Conservation (phyloP, 2,329 filamentous ascomycete genomes). For the Cyphellophora attinorum region DNA sequence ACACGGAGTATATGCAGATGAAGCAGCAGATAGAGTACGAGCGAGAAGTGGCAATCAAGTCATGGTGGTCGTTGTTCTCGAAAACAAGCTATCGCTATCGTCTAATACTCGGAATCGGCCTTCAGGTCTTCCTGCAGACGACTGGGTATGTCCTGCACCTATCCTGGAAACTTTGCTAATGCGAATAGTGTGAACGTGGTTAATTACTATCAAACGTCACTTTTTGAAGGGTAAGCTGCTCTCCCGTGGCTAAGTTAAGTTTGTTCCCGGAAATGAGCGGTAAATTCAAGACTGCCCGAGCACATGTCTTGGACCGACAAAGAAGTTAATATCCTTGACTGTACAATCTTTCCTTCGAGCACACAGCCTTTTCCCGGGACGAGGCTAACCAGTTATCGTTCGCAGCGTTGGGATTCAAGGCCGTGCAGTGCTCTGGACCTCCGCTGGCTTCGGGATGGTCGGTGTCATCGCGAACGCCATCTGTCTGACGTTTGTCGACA, state of each 20-base stretch:
- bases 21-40: background rate
- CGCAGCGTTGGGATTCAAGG: slow-evolving; percentile 27
- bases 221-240: background rate
- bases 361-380: too few species aligned
- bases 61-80: background rate
- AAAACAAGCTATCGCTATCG: background rate
- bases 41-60: background rate
- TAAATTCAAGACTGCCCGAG: slow-evolving; percentile 24
- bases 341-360: too few species aligned
- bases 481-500: slow-evolving; percentile 24
- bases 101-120: too few species aligned
- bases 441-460: slow-evolving; percentile 28
- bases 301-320: slow-evolving; percentile 28
- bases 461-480: slow-evolving; percentile 26
- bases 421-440: slow-evolving; percentile 24
- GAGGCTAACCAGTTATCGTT: too few species aligned
- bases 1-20: background rate
- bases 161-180: too few species aligned
- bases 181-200: too few species aligned
- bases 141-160: too few species aligned
- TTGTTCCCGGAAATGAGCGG: background rate
- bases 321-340: slow-evolving; percentile 25
- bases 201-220: too few species aligned
- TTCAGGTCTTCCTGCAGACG: too few species aligned
- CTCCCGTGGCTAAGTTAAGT: background rate